A percentile compares a stretch with the other conserved stretches of the same genome.
Evolutionary conservation across 768 basidiomycete species (phyloP).

Genomic region (Myochromella boudieri): DNA sequence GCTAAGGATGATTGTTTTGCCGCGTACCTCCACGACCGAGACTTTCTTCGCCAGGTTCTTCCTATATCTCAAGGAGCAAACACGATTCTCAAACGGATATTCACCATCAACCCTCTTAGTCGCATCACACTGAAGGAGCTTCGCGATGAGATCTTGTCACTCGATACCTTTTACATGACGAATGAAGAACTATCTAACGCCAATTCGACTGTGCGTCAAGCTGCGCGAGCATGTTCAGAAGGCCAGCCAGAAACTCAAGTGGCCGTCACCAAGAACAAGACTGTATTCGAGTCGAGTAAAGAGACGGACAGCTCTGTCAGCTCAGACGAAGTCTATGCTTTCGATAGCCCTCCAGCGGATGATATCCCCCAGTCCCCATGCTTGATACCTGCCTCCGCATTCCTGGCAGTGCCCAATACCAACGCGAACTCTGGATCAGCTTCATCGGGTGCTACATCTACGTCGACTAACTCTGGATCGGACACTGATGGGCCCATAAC

Average conservation of each 20-base stretch:
- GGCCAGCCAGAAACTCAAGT: slow-evolving; percentile 3
- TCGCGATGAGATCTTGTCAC: slow-evolving; percentile 49
- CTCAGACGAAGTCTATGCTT: slow-evolving; percentile 38
- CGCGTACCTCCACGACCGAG: slow-evolving; percentile 58
- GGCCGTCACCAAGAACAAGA: slow-evolving; percentile 1
- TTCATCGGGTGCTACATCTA: slow-evolving; percentile 18
- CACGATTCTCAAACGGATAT: slow-evolving; percentile 67
- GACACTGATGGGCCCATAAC: slow-evolving; percentile 51
- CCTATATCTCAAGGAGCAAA: slow-evolving; percentile 73
- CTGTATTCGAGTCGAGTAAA: slow-evolving; percentile 6
- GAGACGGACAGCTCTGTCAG: slow-evolving; percentile 21
- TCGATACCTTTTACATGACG: slow-evolving; percentile 63
- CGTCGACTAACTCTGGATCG: slow-evolving; percentile 27
- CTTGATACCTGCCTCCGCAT: slow-evolving; percentile 1
- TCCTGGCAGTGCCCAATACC: slow-evolving; percentile 15
- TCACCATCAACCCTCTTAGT: slow-evolving; percentile 58
- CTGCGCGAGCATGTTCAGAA: slow-evolving; percentile 13
- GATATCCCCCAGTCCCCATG: slow-evolving; percentile 18
- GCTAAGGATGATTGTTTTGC: slow-evolving; percentile 66
- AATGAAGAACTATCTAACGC: slow-evolving; percentile 42
- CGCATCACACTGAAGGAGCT: slow-evolving; percentile 68
- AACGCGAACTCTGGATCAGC: slow-evolving; percentile 8
- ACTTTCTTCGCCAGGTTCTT: slow-evolving; percentile 65
- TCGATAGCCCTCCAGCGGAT: slow-evolving; percentile 32
- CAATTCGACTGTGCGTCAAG: slow-evolving; percentile 21